These are phyloP conservation scores for Rhododendron molle DNA, from an alignment of 148 eudicot species.

Conservation along the genomic window DNA sequence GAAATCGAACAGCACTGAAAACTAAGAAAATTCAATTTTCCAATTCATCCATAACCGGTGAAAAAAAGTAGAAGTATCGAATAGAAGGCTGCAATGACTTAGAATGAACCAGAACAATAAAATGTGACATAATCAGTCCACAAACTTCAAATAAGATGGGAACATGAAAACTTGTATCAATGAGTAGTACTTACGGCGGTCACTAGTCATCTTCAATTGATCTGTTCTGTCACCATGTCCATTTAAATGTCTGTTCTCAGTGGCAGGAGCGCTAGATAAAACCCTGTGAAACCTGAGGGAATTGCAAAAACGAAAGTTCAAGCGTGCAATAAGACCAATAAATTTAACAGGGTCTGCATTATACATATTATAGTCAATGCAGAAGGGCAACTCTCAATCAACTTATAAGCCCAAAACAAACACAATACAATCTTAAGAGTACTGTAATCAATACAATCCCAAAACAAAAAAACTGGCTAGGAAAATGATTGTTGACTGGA, in stretches of 20 bases:
- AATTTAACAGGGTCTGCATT: not conserved
- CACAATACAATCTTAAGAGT: not conserved
- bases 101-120: not conserved
- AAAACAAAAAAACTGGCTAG: not conserved
- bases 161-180: not conserved
- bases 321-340: not conserved
- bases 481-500: not conserved
- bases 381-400: not conserved
- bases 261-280: conserved; percentile 18
- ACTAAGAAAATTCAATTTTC: conserved; percentile 10
- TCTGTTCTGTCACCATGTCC: conserved; percentile 20
- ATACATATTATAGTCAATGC: not conserved
- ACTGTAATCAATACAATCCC: not conserved
- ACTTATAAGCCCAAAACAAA: not conserved
- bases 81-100: not conserved
- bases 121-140: not conserved
- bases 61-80: not conserved
- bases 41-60: not conserved
- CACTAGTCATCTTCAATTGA: conserved; percentile 29
- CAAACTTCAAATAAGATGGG: conserved; percentile 1
- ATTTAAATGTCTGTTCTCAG: conserved; percentile 24
- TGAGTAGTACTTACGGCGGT: conserved; percentile 35
- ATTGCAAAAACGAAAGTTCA: not conserved
- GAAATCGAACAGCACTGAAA: not conserved
- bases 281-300: conserved; percentile 14